Conservation (phyloP, 2,329 filamentous ascomycete species). For the Nannizziopsis barbatae region DNA sequence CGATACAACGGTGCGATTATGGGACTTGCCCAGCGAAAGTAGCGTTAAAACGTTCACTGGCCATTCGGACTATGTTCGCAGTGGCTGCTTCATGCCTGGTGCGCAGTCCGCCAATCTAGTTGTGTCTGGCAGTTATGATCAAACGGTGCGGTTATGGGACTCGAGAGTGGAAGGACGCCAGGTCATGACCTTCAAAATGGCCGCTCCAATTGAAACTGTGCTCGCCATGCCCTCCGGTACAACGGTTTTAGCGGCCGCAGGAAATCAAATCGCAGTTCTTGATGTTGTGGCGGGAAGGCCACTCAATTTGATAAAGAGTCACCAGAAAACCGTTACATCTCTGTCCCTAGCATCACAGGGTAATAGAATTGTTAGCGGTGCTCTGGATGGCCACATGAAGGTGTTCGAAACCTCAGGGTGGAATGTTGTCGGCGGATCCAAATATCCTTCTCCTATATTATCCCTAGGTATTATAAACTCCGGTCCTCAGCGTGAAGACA, state of each 20-base stretch:
- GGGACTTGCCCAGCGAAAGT: conserved; percentile 77
- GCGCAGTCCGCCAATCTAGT: conserved; percentile 55
- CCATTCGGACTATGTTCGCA: conserved; percentile 85
- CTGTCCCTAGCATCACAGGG: conserved; percentile 72
- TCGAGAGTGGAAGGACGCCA: conserved; percentile 57
- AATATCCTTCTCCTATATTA: conserved; percentile 85
- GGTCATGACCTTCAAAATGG: conserved; percentile 91
- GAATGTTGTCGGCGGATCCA: conserved; percentile 91
- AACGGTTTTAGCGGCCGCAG: conserved; percentile 71
- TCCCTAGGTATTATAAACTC: conserved; percentile 65
- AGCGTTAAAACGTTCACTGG: conserved; percentile 70
- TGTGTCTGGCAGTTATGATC: conserved; percentile 86
- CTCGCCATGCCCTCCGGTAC: conserved; percentile 78
- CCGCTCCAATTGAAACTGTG: conserved; percentile 79
- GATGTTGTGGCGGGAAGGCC: conserved; percentile 87
- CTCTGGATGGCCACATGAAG: conserved; percentile 91
- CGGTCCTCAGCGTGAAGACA: conserved; percentile 62
- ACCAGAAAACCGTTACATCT: conserved; percentile 94
- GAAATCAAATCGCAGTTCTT: conserved; percentile 77
- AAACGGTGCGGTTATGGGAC: conserved; percentile 90
- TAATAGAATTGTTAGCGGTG: conserved; percentile 71
- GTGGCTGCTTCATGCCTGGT: conserved; percentile 71
- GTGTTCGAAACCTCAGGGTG: conserved; percentile 87
- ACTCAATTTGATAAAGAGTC: conserved; percentile 75
- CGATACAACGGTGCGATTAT: conserved; percentile 82